Conservation (phyloP, 495 filamentous ascomycete genomes). For the Xylaria flabelliformis region DNA sequence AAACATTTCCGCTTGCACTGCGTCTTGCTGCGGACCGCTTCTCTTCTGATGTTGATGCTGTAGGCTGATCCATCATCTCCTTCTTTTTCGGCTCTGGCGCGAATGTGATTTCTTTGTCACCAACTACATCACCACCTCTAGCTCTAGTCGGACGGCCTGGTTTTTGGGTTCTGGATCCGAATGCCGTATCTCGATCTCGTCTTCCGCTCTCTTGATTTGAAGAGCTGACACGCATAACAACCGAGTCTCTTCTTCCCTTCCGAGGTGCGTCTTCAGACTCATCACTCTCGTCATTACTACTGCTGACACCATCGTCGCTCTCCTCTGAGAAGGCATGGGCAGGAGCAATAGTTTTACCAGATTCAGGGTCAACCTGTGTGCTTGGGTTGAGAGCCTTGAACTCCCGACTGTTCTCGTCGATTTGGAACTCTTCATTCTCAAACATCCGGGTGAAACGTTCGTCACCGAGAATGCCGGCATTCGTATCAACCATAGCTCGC, state of each 20-base stretch:
- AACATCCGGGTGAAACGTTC: slow-evolving; percentile 87
- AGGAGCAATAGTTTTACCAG: slow-evolving; percentile 30
- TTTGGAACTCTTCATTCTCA: slow-evolving; percentile 88
- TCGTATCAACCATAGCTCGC: slow-evolving; percentile 68
- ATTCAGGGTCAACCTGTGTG: slow-evolving; percentile 53
- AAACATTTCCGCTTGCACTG: slow-evolving; percentile 76
- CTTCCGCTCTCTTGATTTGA: slow-evolving; percentile 65
- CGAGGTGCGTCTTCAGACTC: slow-evolving; percentile 41
- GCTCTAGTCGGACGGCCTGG: slow-evolving; percentile 51
- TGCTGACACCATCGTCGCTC: slow-evolving; percentile 50
- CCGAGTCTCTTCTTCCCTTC: slow-evolving; percentile 43
- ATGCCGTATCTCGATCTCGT: slow-evolving; percentile 63
- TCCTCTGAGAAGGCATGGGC: slow-evolving; percentile 36
- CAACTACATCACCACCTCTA: slow-evolving; percentile 65
- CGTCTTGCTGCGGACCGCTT: slow-evolving; percentile 60
- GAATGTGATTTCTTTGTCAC: slow-evolving; percentile 88
- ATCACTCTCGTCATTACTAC: slow-evolving; percentile 50
- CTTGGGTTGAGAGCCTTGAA: slow-evolving; percentile 89
- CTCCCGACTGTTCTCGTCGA: slow-evolving; percentile 88
- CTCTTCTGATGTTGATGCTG: slow-evolving; percentile 44
- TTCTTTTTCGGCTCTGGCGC: slow-evolving; percentile 67
- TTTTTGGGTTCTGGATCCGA: slow-evolving; percentile 70
- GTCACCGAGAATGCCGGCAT: slow-evolving; percentile 73
- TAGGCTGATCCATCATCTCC: slow-evolving; percentile 40
- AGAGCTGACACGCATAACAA: slow-evolving; percentile 71